Evolutionary conservation across 495 filamentous ascomycete species (phyloP).

Genomic region (Neurospora pannonica): DNA sequence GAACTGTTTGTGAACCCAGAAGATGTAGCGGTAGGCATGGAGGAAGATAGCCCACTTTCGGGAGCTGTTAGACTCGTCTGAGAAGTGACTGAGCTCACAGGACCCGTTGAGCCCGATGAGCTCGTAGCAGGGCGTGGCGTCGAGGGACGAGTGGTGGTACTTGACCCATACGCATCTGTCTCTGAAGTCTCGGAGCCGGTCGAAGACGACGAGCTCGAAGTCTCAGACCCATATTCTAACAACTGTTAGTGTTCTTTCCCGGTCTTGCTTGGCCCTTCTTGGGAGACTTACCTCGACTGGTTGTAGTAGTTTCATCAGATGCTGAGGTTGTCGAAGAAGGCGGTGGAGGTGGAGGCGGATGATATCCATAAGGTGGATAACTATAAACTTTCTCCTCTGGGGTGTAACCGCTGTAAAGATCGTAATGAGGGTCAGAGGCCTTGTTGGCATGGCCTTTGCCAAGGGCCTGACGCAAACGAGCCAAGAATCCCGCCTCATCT

Average conservation of each 20-base stretch:
- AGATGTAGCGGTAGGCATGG: not conserved
- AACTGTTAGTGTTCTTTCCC: slow-evolving; percentile 1
- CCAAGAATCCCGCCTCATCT: slow-evolving; percentile 17
- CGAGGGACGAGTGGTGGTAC: not conserved
- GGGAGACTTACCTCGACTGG: slow-evolving; percentile 1
- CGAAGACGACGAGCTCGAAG: slow-evolving; percentile 5
- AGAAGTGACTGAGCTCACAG: not conserved
- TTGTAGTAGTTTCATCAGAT: slow-evolving; percentile 1
- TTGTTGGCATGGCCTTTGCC: slow-evolving; percentile 6
- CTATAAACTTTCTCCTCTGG: slow-evolving; percentile 25
- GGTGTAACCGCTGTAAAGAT: slow-evolving; percentile 14
- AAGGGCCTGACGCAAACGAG: slow-evolving; percentile 13
- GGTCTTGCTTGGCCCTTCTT: slow-evolving; percentile 2
- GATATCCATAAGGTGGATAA: slow-evolving; percentile 36
- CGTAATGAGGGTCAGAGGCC: slow-evolving; percentile 14
- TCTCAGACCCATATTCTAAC: slow-evolving; percentile 6
- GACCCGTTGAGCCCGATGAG: not conserved
- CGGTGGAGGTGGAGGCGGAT: slow-evolving; percentile 24
- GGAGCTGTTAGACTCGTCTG: not conserved
- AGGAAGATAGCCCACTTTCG: not conserved
- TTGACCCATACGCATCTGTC: slow-evolving; percentile 4
- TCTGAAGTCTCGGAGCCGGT: slow-evolving; percentile 7
- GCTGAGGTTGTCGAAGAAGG: slow-evolving; percentile 13
- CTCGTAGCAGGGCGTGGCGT: not conserved
- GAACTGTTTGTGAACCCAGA: not conserved